A percentile compares a stretch with the other conserved stretches of the same genome.
Evolutionary conservation across 306 rosid species (phyloP).

Genomic region (Hippophae tibetana): DNA sequence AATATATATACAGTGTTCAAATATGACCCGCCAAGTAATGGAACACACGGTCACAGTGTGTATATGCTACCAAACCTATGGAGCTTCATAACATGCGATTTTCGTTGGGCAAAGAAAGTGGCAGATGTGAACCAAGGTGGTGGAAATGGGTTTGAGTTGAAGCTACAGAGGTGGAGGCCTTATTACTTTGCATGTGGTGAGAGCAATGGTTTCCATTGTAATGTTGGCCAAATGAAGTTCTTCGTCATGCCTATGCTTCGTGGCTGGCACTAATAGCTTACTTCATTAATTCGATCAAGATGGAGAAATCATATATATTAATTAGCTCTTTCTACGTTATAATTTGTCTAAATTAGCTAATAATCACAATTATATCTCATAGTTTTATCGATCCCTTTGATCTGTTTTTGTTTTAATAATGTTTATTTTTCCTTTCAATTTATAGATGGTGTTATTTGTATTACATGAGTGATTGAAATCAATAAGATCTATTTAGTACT

Average conservation of each 20-base stretch:
- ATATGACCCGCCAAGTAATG: constrained; percentile 39
- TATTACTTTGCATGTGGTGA: constrained; percentile 42
- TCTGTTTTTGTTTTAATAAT: too few species aligned
- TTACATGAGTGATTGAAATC: too few species aligned
- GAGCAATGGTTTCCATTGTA: constrained; percentile 52
- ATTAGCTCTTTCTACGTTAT: background rate
- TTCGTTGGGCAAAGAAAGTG: constrained; percentile 24
- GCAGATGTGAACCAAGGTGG: constrained; percentile 36
- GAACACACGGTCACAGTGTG: constrained; percentile 32
- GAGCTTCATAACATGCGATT: constrained; percentile 43
- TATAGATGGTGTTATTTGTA: too few species aligned
- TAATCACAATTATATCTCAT: too few species aligned
- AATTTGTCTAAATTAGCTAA: too few species aligned
- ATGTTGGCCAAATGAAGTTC: constrained; percentile 54
- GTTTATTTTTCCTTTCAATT: too few species aligned
- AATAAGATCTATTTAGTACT: too few species aligned
- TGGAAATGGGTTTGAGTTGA: constrained; percentile 43
- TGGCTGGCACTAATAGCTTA: background rate
- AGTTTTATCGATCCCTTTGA: too few species aligned
- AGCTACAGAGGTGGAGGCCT: constrained; percentile 39
- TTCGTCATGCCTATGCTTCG: constrained; percentile 34
- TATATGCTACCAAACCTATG: constrained; percentile 26
- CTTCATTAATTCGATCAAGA: too few species aligned
- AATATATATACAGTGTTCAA: constrained; percentile 38
- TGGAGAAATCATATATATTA: too few species aligned